Conservation (phyloP, 306 rosid genomes). For the Vigna hirtella region DNA sequence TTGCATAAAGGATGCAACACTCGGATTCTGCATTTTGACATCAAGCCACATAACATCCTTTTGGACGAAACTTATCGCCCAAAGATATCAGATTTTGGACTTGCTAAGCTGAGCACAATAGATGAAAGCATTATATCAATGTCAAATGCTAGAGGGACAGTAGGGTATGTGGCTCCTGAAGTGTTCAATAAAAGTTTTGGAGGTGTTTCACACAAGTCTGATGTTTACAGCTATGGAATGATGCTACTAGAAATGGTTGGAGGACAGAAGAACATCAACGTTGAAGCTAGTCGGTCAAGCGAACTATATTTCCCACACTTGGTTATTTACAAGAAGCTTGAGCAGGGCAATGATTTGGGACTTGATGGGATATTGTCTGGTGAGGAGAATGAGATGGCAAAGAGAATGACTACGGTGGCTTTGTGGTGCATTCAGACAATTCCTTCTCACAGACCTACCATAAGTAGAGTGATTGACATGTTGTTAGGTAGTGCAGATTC, state of each 20-base stretch:
- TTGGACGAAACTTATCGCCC: slow-evolving; percentile 44
- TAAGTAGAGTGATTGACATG: slow-evolving; percentile 63
- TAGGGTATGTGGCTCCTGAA: slow-evolving; percentile 53
- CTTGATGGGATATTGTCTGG: background rate
- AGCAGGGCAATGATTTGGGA: slow-evolving; percentile 39
- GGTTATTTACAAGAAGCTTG: slow-evolving; percentile 53
- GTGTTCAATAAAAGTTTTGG: slow-evolving; percentile 55
- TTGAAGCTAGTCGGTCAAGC: slow-evolving; percentile 45
- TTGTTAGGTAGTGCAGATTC: slow-evolving; percentile 52
- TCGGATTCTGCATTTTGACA: slow-evolving; percentile 49
- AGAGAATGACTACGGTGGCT: slow-evolving; percentile 60
- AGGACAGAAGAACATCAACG: slow-evolving; percentile 49
- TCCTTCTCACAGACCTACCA: slow-evolving; percentile 57
- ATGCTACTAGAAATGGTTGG: slow-evolving; percentile 55
- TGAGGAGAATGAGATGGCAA: slow-evolving; percentile 52
- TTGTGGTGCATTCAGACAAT: slow-evolving; percentile 64
- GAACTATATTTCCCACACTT: slow-evolving; percentile 54
- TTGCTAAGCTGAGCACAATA: slow-evolving; percentile 46
- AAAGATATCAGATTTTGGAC: slow-evolving; percentile 53
- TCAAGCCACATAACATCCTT: slow-evolving; percentile 55
- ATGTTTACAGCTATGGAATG: slow-evolving; percentile 60
- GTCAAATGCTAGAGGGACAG: slow-evolving; percentile 56
- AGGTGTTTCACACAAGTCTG: slow-evolving; percentile 57
- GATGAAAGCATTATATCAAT: slow-evolving; percentile 54
- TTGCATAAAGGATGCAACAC: slow-evolving; percentile 55